Conservation (phyloP, 768 basidiomycete species). For the Podaxis sp. region DNA sequence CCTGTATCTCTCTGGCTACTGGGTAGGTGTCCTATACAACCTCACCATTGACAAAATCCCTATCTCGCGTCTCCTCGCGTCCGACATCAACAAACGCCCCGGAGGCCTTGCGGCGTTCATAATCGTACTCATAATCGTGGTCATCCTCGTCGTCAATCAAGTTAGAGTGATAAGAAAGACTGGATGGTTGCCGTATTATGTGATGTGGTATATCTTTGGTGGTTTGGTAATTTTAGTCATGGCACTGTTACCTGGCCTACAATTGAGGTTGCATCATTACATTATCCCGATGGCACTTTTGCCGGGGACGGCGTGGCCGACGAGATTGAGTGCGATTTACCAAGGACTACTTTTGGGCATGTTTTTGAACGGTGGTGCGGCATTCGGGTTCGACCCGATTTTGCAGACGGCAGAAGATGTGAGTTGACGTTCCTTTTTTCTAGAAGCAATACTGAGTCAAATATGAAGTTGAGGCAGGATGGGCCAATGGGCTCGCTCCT, state of each 20-base stretch:
- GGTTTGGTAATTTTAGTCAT: constrained; percentile 67
- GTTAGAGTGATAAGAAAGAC: constrained; percentile 80
- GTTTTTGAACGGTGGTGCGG: constrained; percentile 77
- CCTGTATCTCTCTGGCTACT: constrained; percentile 75
- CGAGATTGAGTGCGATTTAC: constrained; percentile 73
- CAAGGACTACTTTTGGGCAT: constrained; percentile 82
- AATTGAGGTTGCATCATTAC: constrained; percentile 81
- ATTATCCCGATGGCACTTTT: constrained; percentile 72
- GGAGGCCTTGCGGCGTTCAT: constrained; percentile 70
- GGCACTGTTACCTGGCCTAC: constrained; percentile 63
- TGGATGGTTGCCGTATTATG: constrained; percentile 77
- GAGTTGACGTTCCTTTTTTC: constrained; percentile 20
- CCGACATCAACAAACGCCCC: constrained; percentile 61
- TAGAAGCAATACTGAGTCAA: constrained; percentile 5
- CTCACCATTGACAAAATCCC: constrained; percentile 71
- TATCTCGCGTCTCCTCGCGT: constrained; percentile 69
- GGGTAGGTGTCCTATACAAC: constrained; percentile 77
- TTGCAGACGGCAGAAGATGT: constrained; percentile 74
- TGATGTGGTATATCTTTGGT: constrained; percentile 69
- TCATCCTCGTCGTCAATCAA: constrained; percentile 68
- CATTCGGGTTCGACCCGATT: constrained; percentile 79
- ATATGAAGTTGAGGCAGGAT: constrained; percentile 63
- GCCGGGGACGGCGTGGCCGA: constrained; percentile 80
- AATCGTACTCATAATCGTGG: constrained; percentile 62
- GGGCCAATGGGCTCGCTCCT: constrained; percentile 67